These are phyloP conservation scores for Salvia miltiorrhiza DNA, from an alignment of 257 asterid genomes.

Conservation along the genomic window DNA sequence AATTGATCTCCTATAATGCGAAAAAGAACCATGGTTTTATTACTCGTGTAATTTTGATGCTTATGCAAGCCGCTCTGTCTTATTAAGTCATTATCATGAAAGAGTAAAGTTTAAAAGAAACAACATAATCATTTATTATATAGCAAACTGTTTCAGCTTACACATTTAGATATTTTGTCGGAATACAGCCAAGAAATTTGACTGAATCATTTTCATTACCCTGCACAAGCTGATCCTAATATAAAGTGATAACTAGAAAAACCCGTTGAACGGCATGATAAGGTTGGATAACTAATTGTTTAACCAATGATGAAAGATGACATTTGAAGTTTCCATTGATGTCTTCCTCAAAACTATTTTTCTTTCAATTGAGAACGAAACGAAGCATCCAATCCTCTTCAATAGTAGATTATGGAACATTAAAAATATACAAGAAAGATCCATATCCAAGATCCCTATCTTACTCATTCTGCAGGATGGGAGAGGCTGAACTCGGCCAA, in stretches of 20 bases:
- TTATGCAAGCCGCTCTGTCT: no score
- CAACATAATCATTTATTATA: neutral
- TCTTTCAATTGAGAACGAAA: neutral
- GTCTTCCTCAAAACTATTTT: neutral
- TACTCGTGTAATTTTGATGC: neutral
- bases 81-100: neutral
- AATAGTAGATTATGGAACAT: neutral
- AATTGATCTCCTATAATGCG: constrained; percentile 40
- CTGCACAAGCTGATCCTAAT: no score
- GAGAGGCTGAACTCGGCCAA: no score
- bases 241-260: no score
- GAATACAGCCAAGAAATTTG: neutral
- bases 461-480: neutral
- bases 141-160: no score
- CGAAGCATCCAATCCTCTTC: neutral
- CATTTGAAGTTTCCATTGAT: neutral
- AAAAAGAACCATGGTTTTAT: constrained; percentile 16
- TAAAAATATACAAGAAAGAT: neutral
- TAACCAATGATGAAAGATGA: neutral
- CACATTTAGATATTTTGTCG: neutral
- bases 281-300: neutral
- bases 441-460: neutral
- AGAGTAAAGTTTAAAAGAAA: neutral
- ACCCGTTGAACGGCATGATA: neutral
- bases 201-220: no score